Conservation (phyloP, 148 eudicot genomes). For the Limonium bicolor region DNA sequence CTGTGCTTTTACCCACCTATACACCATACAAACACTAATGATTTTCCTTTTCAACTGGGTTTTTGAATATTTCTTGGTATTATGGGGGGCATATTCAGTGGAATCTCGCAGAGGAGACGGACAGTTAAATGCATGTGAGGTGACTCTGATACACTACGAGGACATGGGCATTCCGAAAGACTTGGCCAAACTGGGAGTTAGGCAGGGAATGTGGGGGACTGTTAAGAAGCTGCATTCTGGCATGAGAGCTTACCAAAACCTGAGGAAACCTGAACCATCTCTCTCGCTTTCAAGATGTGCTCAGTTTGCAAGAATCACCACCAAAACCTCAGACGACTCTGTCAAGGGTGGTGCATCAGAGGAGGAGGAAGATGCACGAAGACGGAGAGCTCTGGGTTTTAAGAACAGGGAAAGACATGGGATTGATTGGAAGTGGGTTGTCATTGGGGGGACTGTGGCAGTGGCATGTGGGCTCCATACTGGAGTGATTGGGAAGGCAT, state of each 20-base stretch:
- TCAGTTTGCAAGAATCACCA: slow-evolving; percentile 54
- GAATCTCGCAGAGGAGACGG: slow-evolving; percentile 81
- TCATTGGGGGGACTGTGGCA: slow-evolving; percentile 71
- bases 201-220: slow-evolving; percentile 99
- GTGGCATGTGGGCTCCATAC: slow-evolving; percentile 68
- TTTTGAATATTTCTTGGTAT: too few species aligned
- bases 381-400: slow-evolving; percentile 4
- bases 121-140: slow-evolving; percentile 69
- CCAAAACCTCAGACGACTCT: slow-evolving; percentile 35
- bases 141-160: slow-evolving; percentile 68
- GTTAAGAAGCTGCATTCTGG: slow-evolving; percentile 86
- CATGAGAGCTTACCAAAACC: slow-evolving; percentile 71
- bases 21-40: too few species aligned
- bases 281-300: slow-evolving; percentile 57
- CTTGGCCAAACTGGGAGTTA: slow-evolving; percentile 77
- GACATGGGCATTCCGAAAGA: slow-evolving; percentile 98
- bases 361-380: slow-evolving; percentile 25
- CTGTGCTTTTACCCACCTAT: too few species aligned
- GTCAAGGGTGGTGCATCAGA: slow-evolving; percentile 16
- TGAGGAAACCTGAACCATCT: slow-evolving; percentile 31
- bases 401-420: slow-evolving; percentile 13
- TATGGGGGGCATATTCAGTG: slow-evolving; percentile 30
- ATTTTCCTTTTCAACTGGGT: neutral
- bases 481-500: slow-evolving; percentile 59
- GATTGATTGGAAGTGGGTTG: slow-evolving; percentile 71